Base-by-base conservation (phyloP, 2,329 filamentous ascomycete genomes). In the Cladophialophora yegresii region DNA sequence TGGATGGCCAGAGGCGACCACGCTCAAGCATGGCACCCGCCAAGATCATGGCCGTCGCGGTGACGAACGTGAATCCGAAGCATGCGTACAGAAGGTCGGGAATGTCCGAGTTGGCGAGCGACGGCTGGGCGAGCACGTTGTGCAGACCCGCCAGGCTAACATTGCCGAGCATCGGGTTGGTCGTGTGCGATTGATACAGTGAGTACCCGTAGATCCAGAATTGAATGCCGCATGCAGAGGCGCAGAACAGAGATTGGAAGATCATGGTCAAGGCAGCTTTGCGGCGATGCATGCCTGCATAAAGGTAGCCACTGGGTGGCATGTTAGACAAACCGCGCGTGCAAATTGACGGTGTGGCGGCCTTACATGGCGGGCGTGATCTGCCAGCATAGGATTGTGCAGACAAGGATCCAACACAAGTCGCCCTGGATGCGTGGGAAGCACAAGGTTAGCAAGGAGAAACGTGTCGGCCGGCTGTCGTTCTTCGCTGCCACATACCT, bases 201-300 rank as follows among this genome's bases (percentile, higher is more conserved):
- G 82, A 84, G 75, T 87, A 89, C 2, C 86, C 87, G 83, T 82
- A 88, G 74, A 88, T 87, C 76, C 87, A 84, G 82, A 83, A 85
- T 69, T 79, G 76, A 30, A 78, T 83, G 77, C 7, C 75, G 78
- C 58, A 67, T 50, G 79, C 77, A 51, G 82, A 82, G 22, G 79
- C 78, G 47, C 87, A 82, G 75, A 86, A 81, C 30, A 88, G 77
- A 12, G 82, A 83, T 72, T 88, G 86, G 75, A 88, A 88, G 2
- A 89, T 78, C 54, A 88, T 77, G 2, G 85, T 77, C 40, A 89
- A 77, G 5, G 85, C 83, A 12, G 84, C 86, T 75, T 88, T 88
- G 67, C 85, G 79, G 28, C 85, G 81, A 5, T 85, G 82, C 26
- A 89, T 80, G 58, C 87, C 87, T 63, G 84, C 83, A 74, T 89